phyloP scores from a whole-genome alignment of 495 filamentous ascomycete genomes.

The Penicillium bialowiezense region DNA sequence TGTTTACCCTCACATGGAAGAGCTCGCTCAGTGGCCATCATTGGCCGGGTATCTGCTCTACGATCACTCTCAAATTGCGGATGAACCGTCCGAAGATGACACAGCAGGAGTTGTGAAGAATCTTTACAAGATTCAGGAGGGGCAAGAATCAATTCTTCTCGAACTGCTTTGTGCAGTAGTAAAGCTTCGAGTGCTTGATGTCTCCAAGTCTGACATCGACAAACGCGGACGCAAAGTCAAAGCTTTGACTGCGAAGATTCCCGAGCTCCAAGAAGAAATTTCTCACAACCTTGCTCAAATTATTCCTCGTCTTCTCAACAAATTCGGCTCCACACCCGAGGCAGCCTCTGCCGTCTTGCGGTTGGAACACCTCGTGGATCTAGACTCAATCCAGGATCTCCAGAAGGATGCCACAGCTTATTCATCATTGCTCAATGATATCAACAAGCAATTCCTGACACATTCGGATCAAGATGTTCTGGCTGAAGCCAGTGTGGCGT shows the following conservation, averaged over 20 bases:
- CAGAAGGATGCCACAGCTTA: conserved; percentile 83
- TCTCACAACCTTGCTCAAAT: conserved; percentile 69
- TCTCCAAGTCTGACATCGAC: conserved; percentile 53
- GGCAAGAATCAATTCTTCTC: conserved; percentile 79
- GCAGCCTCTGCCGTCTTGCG: conserved; percentile 82
- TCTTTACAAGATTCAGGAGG: conserved; percentile 68
- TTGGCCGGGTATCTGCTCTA: conserved; percentile 87
- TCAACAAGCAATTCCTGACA: conserved; percentile 87
- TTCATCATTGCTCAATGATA: conserved; percentile 80
- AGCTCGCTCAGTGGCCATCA: conserved; percentile 82
- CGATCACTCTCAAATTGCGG: conserved; percentile 68
- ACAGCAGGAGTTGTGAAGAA: conserved; percentile 54
- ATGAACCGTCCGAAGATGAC: conserved; percentile 52
- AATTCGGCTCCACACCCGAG: conserved; percentile 84
- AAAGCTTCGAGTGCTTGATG: conserved; percentile 59
- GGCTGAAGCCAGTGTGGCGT: conserved; percentile 75
- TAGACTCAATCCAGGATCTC: conserved; percentile 85
- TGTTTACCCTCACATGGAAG: conserved; percentile 75
- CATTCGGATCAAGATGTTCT: conserved; percentile 84
- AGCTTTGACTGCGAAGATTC: conserved; percentile 56
- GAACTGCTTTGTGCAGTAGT: conserved; percentile 82
- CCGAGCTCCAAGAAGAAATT: conserved; percentile 67
- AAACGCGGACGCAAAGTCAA: conserved; percentile 63
- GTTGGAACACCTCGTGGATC: conserved; percentile 81
- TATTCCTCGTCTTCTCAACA: conserved; percentile 84